Evolutionary conservation across 345 rosid species (phyloP).

Genomic region (Eucalyptus brandiana): DNA sequence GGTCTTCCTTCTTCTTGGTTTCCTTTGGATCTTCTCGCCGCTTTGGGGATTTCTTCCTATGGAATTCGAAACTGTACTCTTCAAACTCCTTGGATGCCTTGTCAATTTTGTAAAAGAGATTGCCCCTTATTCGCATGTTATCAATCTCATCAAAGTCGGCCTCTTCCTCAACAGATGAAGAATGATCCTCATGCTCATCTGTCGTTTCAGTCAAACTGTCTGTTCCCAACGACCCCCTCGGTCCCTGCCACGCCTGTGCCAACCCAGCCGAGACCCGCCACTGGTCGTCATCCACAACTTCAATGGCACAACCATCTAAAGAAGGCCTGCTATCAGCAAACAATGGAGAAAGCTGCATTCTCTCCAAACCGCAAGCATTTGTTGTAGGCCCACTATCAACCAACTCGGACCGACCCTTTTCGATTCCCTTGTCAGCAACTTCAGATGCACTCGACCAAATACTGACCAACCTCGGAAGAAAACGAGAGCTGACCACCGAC

Average conservation of each 20-base stretch:
- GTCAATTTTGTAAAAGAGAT: conserved; percentile 80
- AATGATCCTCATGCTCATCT: background rate
- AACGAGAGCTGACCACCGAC: background rate
- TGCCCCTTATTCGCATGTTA: conserved; percentile 67
- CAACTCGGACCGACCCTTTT: background rate
- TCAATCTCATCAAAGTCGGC: conserved; percentile 61
- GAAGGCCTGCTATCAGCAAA: conserved; percentile 1
- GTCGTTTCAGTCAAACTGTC: background rate
- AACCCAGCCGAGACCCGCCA: conserved; percentile 64
- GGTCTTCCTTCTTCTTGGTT: conserved; percentile 8
- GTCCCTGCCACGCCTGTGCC: conserved; percentile 33
- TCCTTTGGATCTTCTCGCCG: conserved; percentile 16
- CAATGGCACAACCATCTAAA: conserved; percentile 21
- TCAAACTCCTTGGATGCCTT: conserved; percentile 67
- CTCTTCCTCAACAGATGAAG: conserved; percentile 2
- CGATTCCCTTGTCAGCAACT: background rate
- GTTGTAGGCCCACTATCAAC: background rate
- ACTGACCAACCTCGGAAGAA: background rate
- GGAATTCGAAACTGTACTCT: conserved; percentile 67
- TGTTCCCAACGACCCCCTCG: background rate
- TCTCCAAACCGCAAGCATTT: background rate
- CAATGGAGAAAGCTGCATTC: conserved; percentile 21
- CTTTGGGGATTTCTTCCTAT: conserved; percentile 40
- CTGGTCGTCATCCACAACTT: conserved; percentile 63
- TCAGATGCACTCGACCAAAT: background rate